Evolutionary conservation across 768 basidiomycete species (phyloP), one percentile per base, ranked within the genome.

Genomic region (Boletus fagicola): DNA sequence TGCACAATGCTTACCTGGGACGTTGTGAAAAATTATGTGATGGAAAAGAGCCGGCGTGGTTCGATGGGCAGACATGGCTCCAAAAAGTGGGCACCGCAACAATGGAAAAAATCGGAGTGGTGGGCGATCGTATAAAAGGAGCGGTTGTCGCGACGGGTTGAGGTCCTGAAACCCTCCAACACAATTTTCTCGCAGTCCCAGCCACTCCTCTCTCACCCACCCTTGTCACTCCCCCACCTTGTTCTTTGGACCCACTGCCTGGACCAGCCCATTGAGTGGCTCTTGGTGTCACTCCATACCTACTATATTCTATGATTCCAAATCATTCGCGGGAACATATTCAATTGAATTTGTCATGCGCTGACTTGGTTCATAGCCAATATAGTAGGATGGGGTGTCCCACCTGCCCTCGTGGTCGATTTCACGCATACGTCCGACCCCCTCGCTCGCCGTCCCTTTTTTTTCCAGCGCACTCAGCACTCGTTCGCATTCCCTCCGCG

Each of bases 361-460:
- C 33, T 70, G 68, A 66, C 67, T 79, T 73, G 81, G 80, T 82
- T 83, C 82, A 83, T 83, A 82, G 81, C 76, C 78, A 75, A 78
- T 76, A 80, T 79, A 78, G 78, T 77, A 75, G 74, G 66, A 31
- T 53, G 65, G 76, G 73, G 79, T 70, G 79, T 77, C 76, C 69
- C 61, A 63, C 60, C 26, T 30, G 63, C 61, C 43, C 26, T 62
- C 49, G 30, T 57, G 49, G 57, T 18, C 36, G 49, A 48, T 62
- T 31, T 56, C 59, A 48, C 4, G 54, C 59, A 53, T 7, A 31
- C 33, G 30, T 54, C 62, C 42, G 15, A 28, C 49, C 16, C 2
- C 6, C 45, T 51, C 33, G n/a, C 45, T 58, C 30, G 45, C 15
- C 13, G 18, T 53, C 30, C 15, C 18, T 5, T 51, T 43, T 5